Base-by-base conservation (phyloP, 306 rosid genomes). In the Vigna trinervia region DNA sequence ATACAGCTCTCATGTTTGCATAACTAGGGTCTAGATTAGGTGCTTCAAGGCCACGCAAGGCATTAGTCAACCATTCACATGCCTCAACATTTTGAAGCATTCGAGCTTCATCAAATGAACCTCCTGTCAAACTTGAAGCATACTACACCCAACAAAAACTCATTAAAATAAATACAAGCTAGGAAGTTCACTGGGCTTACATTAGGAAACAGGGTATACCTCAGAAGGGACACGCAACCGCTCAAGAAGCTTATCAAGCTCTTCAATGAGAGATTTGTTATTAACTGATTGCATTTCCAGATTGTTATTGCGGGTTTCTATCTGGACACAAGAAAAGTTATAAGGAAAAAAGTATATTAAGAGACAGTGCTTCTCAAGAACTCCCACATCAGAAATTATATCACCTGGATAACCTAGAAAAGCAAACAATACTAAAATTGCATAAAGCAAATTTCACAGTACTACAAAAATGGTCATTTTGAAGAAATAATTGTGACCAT, bases 21-120 rank as follows among this genome's bases (percentile, higher is more conserved):
- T 87, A 92, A 69, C 47, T 65, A 53, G 96, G 92, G 80, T 92
- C 97, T 81, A 95, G 56, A 84, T 86, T 75, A 71, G 97, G 97
- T 30, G 52, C 88, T 75, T 95, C 91, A 69, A 95, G 94, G 76
- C 96, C 88, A 78, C 82, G 94, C 82, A 92, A 82, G 86, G 99
- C 97, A 68, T 82, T 87, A 73, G 97, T 86, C 75, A 95, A 74
- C 99, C 99, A 95, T 79, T 95, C 99, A 86, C 99, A 95, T 17
- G 97, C 97, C 88, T 95, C 99, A 32, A 95, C 87, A 67, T 95
- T 95, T 85, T 92, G 99, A 85, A 91, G 83, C 92, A 95, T 95
- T 46, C 89, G 82, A 17, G 96, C 97, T 85, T 92, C 97, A 54
- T 95, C 97, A 80, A 95, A 95, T 76, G 87, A 84, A 80, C 97